Conservation (phyloP, 495 filamentous ascomycete genomes). For the Rostrohypoxylon terebratum region DNA sequence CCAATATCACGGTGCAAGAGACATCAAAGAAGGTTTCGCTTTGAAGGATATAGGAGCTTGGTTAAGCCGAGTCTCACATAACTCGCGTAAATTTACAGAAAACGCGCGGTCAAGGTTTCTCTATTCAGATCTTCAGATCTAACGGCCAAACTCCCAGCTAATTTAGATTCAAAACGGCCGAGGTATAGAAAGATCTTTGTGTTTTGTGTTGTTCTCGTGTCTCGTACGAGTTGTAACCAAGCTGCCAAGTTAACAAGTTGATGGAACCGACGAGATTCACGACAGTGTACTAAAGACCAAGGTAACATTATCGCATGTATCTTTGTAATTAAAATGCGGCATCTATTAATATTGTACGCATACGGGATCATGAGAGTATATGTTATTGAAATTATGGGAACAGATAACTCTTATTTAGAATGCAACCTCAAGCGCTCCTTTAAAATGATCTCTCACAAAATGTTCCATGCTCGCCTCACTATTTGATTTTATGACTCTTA, state of each 20-base stretch:
- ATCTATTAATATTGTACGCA: background rate
- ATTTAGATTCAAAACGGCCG: conserved; percentile 36
- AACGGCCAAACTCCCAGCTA: conserved; percentile 11
- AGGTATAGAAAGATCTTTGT: conserved; percentile 30
- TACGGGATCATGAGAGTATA: background rate
- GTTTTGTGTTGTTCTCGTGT: conserved; percentile 7
- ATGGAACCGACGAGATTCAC: conserved; percentile 10
- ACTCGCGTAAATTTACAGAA: background rate
- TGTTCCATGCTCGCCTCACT: background rate
- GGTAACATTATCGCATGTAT: background rate
- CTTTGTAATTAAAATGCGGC: background rate
- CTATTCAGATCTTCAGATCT: conserved; percentile 14
- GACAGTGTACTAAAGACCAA: background rate
- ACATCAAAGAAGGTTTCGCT: conserved; percentile 21
- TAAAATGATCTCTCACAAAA: conserved; percentile 2
- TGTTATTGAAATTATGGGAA: background rate
- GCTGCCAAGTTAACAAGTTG: too few species aligned
- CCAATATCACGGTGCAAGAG: background rate
- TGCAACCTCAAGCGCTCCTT: background rate
- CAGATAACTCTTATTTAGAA: background rate
- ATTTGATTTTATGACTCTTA: background rate
- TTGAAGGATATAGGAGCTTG: conserved; percentile 16
- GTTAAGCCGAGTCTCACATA: conserved; percentile 5
- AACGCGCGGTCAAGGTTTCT: conserved; percentile 36
- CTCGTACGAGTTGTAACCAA: conserved; percentile 23